Base-by-base conservation (phyloP, 345 rosid genomes). In the Turnera subulata region DNA sequence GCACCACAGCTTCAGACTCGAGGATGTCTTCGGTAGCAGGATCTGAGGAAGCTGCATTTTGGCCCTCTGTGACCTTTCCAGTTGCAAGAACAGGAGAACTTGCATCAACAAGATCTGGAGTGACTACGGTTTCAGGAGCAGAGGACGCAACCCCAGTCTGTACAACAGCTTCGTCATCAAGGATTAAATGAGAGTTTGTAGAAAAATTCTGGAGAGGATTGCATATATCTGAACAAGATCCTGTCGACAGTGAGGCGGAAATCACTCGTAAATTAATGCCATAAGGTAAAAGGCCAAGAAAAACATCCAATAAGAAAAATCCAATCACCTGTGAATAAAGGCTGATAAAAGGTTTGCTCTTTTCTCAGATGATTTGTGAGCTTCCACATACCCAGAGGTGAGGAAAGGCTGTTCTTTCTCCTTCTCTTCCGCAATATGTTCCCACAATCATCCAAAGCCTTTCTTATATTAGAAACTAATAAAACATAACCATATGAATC, bases 361-460 rank as follows among this genome's bases (percentile, higher is more conserved):
- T 76, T 86, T 73, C 76, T 70, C 51, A 62, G 59, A 52, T 46
- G 47, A 55, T 72, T 83, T 54, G 70, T 74, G 63, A 65, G 50
- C 77, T 71, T 89, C 98, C 97, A 86, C 21, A 79, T 12, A 19
- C 46, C 78, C 69, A 86, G 55, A 66, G 67, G 46, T 58, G 83
- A 71, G 56, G 68, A 64, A 64, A 84, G 85, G 44, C 61, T 12
- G 11, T 60, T 70, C n/a, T n/a, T n/a, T n/a, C n/a, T n/a, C 70
- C 56, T 78, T 72, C 74, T 84, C 72, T 75, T 70, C 72, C 84
- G 79, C 48, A 62, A 45, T 56, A 83, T 45, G 73, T 78, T 85
- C 58, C 73, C 73, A 55, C 64, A 46, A 77, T 79, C 80, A 35
- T 81, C 71, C 39, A 90, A 76, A 29, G 83, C 75, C 68, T 64